Evolutionary conservation across 2,329 filamentous ascomycete species (phyloP).

Genomic region (Phoma sp.): DNA sequence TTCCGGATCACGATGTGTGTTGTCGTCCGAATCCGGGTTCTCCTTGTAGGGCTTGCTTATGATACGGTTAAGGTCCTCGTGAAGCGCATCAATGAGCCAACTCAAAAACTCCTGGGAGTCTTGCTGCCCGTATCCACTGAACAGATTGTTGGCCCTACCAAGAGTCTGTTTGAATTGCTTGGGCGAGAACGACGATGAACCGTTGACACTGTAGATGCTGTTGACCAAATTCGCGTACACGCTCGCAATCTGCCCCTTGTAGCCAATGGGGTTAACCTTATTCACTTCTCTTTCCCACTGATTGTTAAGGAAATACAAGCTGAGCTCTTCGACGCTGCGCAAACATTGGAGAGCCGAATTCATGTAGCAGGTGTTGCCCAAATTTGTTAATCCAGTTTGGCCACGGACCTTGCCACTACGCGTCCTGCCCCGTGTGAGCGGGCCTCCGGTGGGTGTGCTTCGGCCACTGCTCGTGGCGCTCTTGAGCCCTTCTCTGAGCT

Average conservation of each 20-base stretch:
- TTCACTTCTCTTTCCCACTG: constrained; percentile 84
- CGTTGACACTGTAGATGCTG: constrained; percentile 75
- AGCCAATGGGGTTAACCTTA: constrained; percentile 80
- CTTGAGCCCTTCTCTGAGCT: constrained; percentile 20
- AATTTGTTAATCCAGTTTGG: constrained; percentile 81
- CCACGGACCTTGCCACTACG: constrained; percentile 74
- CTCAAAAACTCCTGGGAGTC: constrained; percentile 97
- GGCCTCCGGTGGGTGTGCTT: constrained; percentile 69
- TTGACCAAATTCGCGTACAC: constrained; percentile 78
- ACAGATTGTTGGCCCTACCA: constrained; percentile 80
- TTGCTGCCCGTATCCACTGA: constrained; percentile 94
- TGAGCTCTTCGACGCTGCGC: constrained; percentile 89
- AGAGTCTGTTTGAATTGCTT: constrained; percentile 82
- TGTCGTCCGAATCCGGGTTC: constrained; percentile 96
- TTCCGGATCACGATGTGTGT: constrained; percentile 83
- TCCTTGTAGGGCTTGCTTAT: constrained; percentile 96
- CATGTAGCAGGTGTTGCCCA: constrained; percentile 99
- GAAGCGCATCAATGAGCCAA: constrained; percentile 90
- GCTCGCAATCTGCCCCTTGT: constrained; percentile 84
- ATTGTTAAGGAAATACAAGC: constrained; percentile 77
- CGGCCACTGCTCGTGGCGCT: constrained; percentile 63
- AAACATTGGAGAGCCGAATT: constrained; percentile 96
- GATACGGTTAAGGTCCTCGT: constrained; percentile 93
- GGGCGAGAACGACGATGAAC: constrained; percentile 73
- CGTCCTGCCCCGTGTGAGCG: constrained; percentile 73